Evolutionary conservation across 768 basidiomycete genomes (phyloP), one percentile per base, ranked within the genome.

Genomic region (Suillus tomentosus): DNA sequence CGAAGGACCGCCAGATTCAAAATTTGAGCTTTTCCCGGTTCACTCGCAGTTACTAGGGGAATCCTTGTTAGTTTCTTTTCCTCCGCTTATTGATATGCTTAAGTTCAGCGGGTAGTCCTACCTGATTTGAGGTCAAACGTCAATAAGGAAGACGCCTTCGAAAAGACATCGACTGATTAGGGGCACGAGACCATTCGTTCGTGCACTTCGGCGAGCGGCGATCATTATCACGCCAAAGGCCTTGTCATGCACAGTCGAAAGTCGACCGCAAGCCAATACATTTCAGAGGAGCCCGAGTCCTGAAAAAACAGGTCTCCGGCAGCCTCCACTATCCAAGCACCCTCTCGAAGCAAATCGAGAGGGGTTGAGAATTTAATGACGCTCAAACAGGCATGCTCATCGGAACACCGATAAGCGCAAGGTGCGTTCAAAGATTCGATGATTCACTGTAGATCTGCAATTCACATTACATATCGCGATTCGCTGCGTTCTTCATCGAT

Each of bases 61-160:
- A 89, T 89, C 88, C 88, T 88, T 84, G 88, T 90, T 90, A 88
- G 87, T 90, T 90, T 89, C 89, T 90, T 90, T 89, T 89, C 88
- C 88, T 89, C 87, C 85, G 84, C 88, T 90, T 88, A 89, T 88
- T 90, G 86, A 89, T 89, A 88, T 89, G 87, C 88, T 89, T 88
- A 89, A 89, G 86, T 89, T 88, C 86, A 87, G 87, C 83, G 85
- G 87, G 88, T 89, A 88, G 81, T 87, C 87, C 86, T 86, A 83
- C 86, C 85, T 86, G 87, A 88, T 88, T 85, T 87, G 87, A 89
- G 87, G 86, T 86, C 87, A 84, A 78, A 79, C 22, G 53, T 61
- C 47, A 14, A 48, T 3, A 51, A 60, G 45, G 53, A 31, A 60
- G 59, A 48, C 64, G 31, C 39, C n/a, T 27, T 27, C 27, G 2